phyloP scores from a whole-genome alignment of 2,329 filamentous ascomycete genomes.

The Oidium heveae region DNA sequence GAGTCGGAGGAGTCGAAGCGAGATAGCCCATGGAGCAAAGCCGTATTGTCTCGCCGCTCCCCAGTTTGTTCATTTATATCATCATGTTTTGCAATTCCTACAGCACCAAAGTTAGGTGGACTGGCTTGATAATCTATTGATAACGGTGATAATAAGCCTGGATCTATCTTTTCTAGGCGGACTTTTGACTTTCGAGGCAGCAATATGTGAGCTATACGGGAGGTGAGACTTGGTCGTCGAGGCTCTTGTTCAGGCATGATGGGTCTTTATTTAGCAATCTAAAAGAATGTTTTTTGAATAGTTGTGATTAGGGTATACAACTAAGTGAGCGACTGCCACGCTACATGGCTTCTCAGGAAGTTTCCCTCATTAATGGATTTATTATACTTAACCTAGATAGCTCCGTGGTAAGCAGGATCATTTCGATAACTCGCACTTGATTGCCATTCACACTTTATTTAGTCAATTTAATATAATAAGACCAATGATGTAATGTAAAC shows the following conservation, averaged over 20 bases:
- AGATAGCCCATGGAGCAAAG: constrained; percentile 11
- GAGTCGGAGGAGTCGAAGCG: constrained; percentile 11
- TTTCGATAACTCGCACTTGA: too few relatives aligned
- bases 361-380: too few relatives aligned
- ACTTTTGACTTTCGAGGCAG: constrained; percentile 3
- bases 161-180: not conserved
- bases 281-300: too few relatives aligned
- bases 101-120: not conserved
- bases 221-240: constrained; percentile 1
- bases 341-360: too few relatives aligned
- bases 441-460: too few relatives aligned
- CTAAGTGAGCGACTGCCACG: too few relatives aligned
- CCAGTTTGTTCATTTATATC: constrained; percentile 11
- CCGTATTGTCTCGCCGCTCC: constrained; percentile 13
- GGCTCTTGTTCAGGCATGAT: not conserved
- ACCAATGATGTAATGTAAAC: too few relatives aligned
- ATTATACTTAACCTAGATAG: too few relatives aligned
- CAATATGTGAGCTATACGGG: constrained; percentile 3
- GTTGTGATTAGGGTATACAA: too few relatives aligned
- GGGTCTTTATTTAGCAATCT: not conserved
- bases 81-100: not conserved
- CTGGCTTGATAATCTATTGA: not conserved
- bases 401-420: too few relatives aligned
- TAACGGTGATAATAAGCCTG: not conserved
- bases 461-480: too few relatives aligned